These are phyloP conservation scores for Ceratocystis alfenasii DNA, from an alignment of 2,329 filamentous ascomycete species.

Conservation along the genomic window DNA sequence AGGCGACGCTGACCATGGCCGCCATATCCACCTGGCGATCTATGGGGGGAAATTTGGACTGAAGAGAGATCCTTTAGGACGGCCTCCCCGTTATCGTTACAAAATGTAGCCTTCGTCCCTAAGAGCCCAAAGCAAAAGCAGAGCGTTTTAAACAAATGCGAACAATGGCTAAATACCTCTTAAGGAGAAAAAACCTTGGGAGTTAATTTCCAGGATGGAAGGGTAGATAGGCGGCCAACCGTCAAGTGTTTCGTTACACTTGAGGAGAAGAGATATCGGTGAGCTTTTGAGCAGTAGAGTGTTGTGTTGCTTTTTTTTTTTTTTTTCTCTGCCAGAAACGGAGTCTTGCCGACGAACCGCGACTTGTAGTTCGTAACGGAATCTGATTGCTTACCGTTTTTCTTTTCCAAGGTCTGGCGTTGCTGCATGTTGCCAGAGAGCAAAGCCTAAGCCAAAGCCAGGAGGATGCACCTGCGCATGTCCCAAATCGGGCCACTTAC, in stretches of 20 bases:
- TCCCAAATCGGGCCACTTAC: constrained; percentile 49
- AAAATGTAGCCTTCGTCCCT: constrained; percentile 36
- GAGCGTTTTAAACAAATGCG: constrained; percentile 59
- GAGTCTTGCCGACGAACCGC: constrained; percentile 12
- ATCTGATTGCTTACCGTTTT: neutral
- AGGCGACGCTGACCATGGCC: constrained; percentile 46
- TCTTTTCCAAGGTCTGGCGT: neutral
- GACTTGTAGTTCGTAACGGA: neutral
- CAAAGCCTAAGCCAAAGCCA: constrained; percentile 29
- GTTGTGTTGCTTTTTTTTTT: no score
- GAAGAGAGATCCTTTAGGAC: constrained; percentile 36
- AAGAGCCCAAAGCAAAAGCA: constrained; percentile 46
- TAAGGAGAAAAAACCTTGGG: constrained; percentile 31
- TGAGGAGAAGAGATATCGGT: no score
- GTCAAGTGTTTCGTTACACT: no score
- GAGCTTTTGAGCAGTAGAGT: no score
- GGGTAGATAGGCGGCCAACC: constrained; percentile 32
- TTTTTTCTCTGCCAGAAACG: no score
- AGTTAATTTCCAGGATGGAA: constrained; percentile 27
- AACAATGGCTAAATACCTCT: constrained; percentile 53
- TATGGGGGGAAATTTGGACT: constrained; percentile 45
- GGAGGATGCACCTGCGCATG: constrained; percentile 71
- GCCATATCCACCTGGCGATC: constrained; percentile 60
- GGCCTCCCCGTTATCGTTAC: constrained; percentile 35
- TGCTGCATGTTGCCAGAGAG: constrained; percentile 11